Evolutionary conservation across 768 basidiomycete species (phyloP), one percentile per base, ranked within the genome.

Genomic region (Termitomyces sp.): DNA sequence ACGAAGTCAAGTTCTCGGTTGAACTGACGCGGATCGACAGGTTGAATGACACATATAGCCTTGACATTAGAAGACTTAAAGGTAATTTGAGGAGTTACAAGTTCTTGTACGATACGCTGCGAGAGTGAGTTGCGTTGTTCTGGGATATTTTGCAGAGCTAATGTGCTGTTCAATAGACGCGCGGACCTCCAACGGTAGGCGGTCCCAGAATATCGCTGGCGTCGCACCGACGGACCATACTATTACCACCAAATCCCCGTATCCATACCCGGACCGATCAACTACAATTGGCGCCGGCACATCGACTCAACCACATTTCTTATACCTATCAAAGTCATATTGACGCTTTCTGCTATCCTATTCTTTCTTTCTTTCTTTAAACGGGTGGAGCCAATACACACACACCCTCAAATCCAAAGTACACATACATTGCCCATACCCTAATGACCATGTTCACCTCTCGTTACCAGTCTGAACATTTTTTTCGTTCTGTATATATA

Each of bases 1-100:
- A 96, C 63, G 97, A 98, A 83, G 93, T 99, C 61, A 85, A 91
- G 61, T 98, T 98, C 77, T 91, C 86, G 12, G 89, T 98, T 58
- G 97, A 99, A 75, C 72, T 99, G 58, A 98, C 96, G 44, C 76
- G 90, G 63, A 77, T 99, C 63, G 89, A 92, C 69, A 84, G 93
- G 58, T 78, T 98, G 63, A 91, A 87, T 61, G 91, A 92, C 66
- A 91, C 94, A 42, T 95, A 88, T 70, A 89, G 88, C 70, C 77
- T 98, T 63, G 95, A 98, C 72, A 88, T 98, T 66, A 84, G 95
- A 64, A 75, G 97, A 60, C 68, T 98, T 65, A 94, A 96, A 70
- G 97, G 97, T 27, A 91, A 91, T 67, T 75, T 96, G 67, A 83
- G 91, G 73, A 92, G 91, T 70, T 98, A 93, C 74, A 92, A 93